Evolutionary conservation across 2,329 filamentous ascomycete genomes (phyloP).

Genomic region (Neocatenulostroma microsporum): DNA sequence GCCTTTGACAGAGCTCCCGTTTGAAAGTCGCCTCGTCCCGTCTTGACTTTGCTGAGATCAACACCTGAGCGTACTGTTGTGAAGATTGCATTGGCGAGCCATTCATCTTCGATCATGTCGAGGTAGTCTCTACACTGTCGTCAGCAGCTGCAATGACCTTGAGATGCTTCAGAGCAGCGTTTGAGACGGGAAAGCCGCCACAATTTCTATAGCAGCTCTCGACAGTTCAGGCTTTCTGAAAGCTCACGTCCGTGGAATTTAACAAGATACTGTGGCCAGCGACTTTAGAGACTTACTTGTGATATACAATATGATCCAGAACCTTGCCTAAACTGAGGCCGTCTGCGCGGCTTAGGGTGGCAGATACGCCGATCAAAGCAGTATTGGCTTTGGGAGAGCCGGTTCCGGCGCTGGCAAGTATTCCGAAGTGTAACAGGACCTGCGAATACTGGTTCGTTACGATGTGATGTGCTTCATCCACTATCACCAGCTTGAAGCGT

Average conservation of each 20-base stretch:
- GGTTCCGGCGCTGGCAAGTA: too few relatives aligned
- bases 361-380: slow-evolving; percentile 81
- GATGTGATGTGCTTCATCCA: slow-evolving; percentile 96
- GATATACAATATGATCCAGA: slow-evolving; percentile 94
- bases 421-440: slow-evolving; percentile 68
- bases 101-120: slow-evolving; percentile 80
- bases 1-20: slow-evolving; percentile 66
- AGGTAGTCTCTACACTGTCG: slow-evolving; percentile 50
- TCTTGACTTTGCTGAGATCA: slow-evolving; percentile 58
- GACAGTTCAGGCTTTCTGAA: too few relatives aligned
- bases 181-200: too few relatives aligned
- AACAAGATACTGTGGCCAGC: too few relatives aligned
- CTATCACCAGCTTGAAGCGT: slow-evolving; percentile 79
- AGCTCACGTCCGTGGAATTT: too few relatives aligned
- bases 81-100: slow-evolving; percentile 86
- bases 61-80: slow-evolving; percentile 81
- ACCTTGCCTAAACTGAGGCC: slow-evolving; percentile 72
- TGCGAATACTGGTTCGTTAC: slow-evolving; percentile 74
- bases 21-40: slow-evolving; percentile 68
- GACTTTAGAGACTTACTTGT: too few relatives aligned
- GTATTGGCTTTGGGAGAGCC: slow-evolving; percentile 36
- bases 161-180: too few relatives aligned
- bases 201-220: too few relatives aligned
- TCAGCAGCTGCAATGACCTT: too few relatives aligned
- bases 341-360: slow-evolving; percentile 71